These are phyloP conservation scores for Periconia digitata DNA, from an alignment of 2,329 filamentous ascomycete species.

Conservation along the genomic window DNA sequence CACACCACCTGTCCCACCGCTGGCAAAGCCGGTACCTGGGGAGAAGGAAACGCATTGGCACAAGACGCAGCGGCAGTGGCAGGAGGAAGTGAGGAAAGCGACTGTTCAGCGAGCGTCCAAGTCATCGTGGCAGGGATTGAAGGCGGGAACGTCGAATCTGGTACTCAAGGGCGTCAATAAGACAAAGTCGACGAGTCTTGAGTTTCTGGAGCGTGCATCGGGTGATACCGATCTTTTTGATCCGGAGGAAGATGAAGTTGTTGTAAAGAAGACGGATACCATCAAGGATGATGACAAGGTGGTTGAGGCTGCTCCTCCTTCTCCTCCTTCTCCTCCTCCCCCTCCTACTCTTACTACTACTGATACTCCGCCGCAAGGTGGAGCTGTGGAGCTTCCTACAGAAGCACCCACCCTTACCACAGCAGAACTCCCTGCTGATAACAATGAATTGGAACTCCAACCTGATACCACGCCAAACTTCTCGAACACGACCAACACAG, in stretches of 20 bases:
- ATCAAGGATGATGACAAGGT: constrained; percentile 15
- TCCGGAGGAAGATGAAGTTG: constrained; percentile 2
- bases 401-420: constrained; percentile 25
- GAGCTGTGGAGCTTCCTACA: background rate
- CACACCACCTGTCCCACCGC: constrained; percentile 48
- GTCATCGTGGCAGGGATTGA: constrained; percentile 47
- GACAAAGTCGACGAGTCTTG: constrained; percentile 46
- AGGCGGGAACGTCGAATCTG: constrained; percentile 44
- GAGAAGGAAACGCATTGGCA: constrained; percentile 47
- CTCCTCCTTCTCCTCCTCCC: no score
- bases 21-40: constrained; percentile 43
- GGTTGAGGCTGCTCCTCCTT: constrained; percentile 8
- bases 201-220: constrained; percentile 47
- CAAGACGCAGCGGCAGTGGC: constrained; percentile 50
- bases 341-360: no score
- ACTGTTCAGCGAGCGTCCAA: constrained; percentile 46
- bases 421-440: background rate
- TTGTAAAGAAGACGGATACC: no score
- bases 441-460: background rate
- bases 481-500: background rate
- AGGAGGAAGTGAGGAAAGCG: constrained; percentile 48
- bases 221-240: constrained; percentile 14
- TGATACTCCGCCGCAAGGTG: background rate
- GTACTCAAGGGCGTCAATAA: constrained; percentile 45
- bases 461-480: background rate